These are phyloP conservation scores for Daedalea quercina DNA, from an alignment of 768 basidiomycete species.

Conservation along the genomic window DNA sequence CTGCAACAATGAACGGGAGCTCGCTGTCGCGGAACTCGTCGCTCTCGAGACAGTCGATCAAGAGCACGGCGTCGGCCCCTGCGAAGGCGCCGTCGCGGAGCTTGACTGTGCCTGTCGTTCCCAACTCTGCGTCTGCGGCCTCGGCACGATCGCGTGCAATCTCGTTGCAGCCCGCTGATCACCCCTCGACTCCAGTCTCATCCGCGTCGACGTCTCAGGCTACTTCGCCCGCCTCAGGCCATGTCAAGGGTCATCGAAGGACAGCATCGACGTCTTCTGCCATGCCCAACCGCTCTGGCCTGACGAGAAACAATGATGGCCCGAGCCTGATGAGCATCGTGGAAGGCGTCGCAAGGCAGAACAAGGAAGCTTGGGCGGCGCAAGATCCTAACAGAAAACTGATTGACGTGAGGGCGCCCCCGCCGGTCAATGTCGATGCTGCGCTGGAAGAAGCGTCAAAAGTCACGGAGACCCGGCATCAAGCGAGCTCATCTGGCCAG, in stretches of 20 bases:
- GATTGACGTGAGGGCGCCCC: slow-evolving; percentile 43
- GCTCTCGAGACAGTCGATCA: slow-evolving; percentile 18
- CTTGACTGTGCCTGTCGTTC: not conserved
- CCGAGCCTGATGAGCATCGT: slow-evolving; percentile 63
- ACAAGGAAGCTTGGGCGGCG: slow-evolving; percentile 24
- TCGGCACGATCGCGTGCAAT: slow-evolving; percentile 2
- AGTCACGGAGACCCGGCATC: not conserved
- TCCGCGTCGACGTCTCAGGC: slow-evolving; percentile 3
- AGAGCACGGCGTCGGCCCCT: slow-evolving; percentile 19
- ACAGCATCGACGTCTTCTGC: slow-evolving; percentile 5
- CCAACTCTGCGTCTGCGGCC: not conserved
- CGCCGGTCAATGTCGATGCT: slow-evolving; percentile 24
- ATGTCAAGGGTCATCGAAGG: slow-evolving; percentile 9
- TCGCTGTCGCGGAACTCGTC: slow-evolving; percentile 23
- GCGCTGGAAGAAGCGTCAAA: not conserved
- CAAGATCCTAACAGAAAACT: slow-evolving; percentile 25
- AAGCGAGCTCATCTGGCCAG: not conserved
- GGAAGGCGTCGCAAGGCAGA: slow-evolving; percentile 45
- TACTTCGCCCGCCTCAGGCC: not conserved
- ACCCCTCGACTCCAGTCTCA: not conserved
- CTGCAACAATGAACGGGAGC: not conserved
- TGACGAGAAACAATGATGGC: slow-evolving; percentile 11
- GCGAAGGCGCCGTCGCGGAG: not conserved
- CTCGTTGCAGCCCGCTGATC: slow-evolving; percentile 6
- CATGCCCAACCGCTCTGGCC: slow-evolving; percentile 1